phyloP scores from a whole-genome alignment of 164 flowering plant species.

The Echeveria elegans region DNA sequence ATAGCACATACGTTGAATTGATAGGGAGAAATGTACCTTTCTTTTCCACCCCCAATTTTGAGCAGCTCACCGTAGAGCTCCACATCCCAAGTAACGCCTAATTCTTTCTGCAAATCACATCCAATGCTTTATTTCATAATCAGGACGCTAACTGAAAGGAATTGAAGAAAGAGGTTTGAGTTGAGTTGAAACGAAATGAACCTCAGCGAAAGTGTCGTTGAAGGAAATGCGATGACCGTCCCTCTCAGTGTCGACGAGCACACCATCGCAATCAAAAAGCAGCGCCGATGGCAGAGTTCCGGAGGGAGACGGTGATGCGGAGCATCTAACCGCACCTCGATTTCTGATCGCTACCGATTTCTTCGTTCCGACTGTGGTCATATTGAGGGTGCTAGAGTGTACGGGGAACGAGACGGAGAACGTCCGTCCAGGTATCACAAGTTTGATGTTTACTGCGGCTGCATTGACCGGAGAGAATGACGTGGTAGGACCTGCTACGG shows the following conservation, averaged over 20 bases:
- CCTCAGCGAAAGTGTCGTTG: slow-evolving; percentile 84
- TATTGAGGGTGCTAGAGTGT: background rate
- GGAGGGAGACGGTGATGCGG: slow-evolving; percentile 35
- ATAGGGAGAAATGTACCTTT: slow-evolving; percentile 46
- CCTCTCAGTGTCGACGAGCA: slow-evolving; percentile 93
- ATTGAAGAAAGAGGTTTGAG: background rate
- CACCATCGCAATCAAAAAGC: slow-evolving; percentile 93
- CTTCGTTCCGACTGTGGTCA: background rate
- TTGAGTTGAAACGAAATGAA: slow-evolving; percentile 11
- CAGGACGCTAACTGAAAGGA: background rate
- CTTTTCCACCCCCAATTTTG: slow-evolving; percentile 97
- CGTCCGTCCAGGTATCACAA: background rate
- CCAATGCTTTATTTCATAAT: background rate
- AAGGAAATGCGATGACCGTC: slow-evolving; percentile 91
- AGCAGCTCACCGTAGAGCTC: slow-evolving; percentile 94
- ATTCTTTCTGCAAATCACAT: slow-evolving; percentile 49
- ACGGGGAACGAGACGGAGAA: background rate
- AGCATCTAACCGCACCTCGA: slow-evolving; percentile 20
- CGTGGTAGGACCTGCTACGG: background rate
- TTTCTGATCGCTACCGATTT: background rate
- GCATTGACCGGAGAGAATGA: background rate
- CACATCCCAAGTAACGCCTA: slow-evolving; percentile 90
- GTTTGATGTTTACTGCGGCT: background rate
- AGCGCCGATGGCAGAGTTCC: slow-evolving; percentile 64
- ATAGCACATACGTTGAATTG: background rate